Evolutionary conservation across 176 grass and related monocot genomes (phyloP), one percentile per base, ranked within the genome.

Genomic region (Oryza meyeriana): DNA sequence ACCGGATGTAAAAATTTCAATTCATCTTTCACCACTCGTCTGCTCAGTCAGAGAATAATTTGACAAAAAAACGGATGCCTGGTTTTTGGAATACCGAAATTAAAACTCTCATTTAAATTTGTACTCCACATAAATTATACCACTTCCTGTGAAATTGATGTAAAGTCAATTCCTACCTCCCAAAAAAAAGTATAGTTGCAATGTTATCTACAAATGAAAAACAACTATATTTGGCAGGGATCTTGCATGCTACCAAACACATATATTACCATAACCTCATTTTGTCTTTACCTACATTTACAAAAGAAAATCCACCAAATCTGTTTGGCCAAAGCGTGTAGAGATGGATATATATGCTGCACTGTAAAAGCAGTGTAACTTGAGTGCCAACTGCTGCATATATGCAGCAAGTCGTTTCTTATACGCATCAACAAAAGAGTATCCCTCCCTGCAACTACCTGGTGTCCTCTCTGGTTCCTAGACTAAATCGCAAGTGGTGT

Each of bases 381-480:
- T 40, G 20, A 40, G 24, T 25, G 66, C 35, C 20, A 24, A 40
- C 18, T 17, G 42, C n/a, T 30, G 38, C 44, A 9, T 14, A 17
- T 28, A 17, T 28, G 55, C 66, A 61, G 87, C 75, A 75, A 72
- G 61, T 57, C 61, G 69, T 84, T 79, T 39, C 86, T 57, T 88
- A 36, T 36, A 88, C 86, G 61, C 81, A 48, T 88, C 44, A 36
- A 12, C 81, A 59, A 59, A 58, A 50, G 14, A 12, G 68, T 10
- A n/a, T 83, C 61, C 65, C 52, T 70, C 78, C 63, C 47, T 50
- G 74, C 66, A 78, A 72, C 79, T 11, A 3, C 61, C 30, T 64
- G 72, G 30, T 18, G 45, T 48, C 14, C 17, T 14, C 45, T 48
- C 14, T 48, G 17, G 16, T 18, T 52, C 5, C 64, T 52, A 29